Conservation (phyloP, 176 grass and related monocot genomes). For the Melocanna baccifera region DNA sequence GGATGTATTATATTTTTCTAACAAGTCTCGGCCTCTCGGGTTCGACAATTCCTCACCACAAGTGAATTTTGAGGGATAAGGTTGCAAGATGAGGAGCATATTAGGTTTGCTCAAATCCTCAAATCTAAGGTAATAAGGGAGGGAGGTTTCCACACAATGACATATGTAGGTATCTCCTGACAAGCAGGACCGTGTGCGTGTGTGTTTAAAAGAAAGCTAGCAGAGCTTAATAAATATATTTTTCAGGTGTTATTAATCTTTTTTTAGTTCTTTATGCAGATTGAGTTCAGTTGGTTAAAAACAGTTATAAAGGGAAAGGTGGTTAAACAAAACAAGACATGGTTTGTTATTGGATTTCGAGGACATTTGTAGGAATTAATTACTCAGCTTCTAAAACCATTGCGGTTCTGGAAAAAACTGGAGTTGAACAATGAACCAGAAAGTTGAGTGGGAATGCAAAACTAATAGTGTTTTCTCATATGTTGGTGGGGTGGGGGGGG, state of each 20-base stretch:
- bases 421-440: not conserved
- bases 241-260: not conserved
- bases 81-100: not conserved
- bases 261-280: not conserved
- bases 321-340: not conserved
- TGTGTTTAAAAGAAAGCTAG: not conserved
- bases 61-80: not conserved
- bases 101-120: not conserved
- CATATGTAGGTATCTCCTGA: not conserved
- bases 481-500: no score
- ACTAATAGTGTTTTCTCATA: no score
- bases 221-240: not conserved
- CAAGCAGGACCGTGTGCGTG: no score
- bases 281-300: conserved; percentile 19
- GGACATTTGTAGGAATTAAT: not conserved
- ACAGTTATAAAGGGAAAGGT: not conserved
- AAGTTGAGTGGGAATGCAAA: not conserved
- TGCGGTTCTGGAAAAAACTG: not conserved
- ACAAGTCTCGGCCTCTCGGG: not conserved
- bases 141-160: not conserved
- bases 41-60: not conserved
- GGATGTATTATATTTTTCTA: not conserved
- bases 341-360: not conserved
- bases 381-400: not conserved
- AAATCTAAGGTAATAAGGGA: not conserved